phyloP scores from a whole-genome alignment of 805 yeast genomes.

The Lachancea waltii region DNA sequence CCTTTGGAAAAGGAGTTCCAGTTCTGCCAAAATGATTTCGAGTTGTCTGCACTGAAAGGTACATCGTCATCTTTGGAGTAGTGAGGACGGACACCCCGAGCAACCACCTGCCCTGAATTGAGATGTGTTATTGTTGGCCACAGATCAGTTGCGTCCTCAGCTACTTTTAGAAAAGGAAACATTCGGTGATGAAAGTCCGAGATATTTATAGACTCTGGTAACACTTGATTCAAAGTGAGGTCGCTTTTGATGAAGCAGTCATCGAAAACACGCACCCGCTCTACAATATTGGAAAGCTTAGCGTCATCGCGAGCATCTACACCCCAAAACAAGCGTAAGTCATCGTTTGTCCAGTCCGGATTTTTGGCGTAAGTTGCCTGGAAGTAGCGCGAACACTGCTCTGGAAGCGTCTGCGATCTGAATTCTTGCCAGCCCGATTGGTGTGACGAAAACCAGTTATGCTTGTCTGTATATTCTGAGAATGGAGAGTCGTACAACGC shows the following conservation, averaged over 20 bases:
- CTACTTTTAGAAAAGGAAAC: conserved; percentile 24
- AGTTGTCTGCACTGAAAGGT: background rate
- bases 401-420: conserved; percentile 6
- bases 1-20: conserved; percentile 22
- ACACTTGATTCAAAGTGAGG: conserved; percentile 12
- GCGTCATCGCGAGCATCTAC: conserved; percentile 19
- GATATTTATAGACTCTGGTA: conserved; percentile 6
- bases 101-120: conserved; percentile 1
- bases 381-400: conserved; percentile 20
- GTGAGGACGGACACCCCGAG: background rate
- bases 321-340: conserved; percentile 13
- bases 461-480: background rate
- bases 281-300: conserved; percentile 18
- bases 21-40: conserved; percentile 19
- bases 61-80: background rate
- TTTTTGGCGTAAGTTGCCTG: conserved; percentile 15
- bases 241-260: conserved; percentile 23
- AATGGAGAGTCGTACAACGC: conserved; percentile 4
- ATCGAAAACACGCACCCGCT: conserved; percentile 26
- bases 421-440: background rate
- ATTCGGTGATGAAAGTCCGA: conserved; percentile 19
- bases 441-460: background rate
- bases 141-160: conserved; percentile 7
- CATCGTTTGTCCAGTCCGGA: conserved; percentile 21
- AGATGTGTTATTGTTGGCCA: conserved; percentile 21